Evolutionary conservation across 2,329 filamentous ascomycete species (phyloP).

Genomic region (Scytalidium lignicola): DNA sequence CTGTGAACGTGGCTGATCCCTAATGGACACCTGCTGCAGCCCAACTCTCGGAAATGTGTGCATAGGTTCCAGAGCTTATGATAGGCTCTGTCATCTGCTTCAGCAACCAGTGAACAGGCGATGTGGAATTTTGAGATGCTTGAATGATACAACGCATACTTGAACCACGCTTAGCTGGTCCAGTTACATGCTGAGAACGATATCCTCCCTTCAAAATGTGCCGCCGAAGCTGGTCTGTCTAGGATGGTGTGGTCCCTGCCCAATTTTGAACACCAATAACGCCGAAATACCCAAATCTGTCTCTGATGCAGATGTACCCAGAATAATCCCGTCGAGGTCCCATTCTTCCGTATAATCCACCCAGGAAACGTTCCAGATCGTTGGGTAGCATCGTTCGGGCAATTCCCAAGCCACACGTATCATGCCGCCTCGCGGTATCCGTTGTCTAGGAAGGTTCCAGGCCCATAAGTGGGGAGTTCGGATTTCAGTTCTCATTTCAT

Average conservation of each 20-base stretch:
- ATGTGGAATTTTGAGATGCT: conserved; percentile 27
- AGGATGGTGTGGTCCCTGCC: neutral
- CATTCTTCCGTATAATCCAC: neutral
- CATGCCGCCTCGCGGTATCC: neutral
- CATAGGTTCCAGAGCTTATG: conserved; percentile 23
- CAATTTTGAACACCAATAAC: neutral
- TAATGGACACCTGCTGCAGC: conserved; percentile 26
- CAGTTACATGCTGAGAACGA: conserved; percentile 25
- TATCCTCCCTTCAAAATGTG: conserved; percentile 15
- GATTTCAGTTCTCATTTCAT: conserved; percentile 23
- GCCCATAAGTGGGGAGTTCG: neutral
- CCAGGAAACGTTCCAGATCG: neutral
- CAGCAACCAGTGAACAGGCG: conserved; percentile 27
- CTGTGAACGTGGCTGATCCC: conserved; percentile 28
- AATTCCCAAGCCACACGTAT: neutral
- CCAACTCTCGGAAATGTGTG: conserved; percentile 16
- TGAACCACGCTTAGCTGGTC: conserved; percentile 28
- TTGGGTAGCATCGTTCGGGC: neutral
- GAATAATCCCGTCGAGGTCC: neutral
- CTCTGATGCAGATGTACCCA: neutral
- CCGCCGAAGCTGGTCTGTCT: neutral
- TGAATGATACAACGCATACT: conserved; percentile 30
- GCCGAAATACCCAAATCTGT: neutral
- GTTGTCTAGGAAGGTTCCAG: neutral
- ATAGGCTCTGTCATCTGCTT: conserved; percentile 22